phyloP scores from a whole-genome alignment of 768 basidiomycete species.

The Dacryopinax primogenitus region DNA sequence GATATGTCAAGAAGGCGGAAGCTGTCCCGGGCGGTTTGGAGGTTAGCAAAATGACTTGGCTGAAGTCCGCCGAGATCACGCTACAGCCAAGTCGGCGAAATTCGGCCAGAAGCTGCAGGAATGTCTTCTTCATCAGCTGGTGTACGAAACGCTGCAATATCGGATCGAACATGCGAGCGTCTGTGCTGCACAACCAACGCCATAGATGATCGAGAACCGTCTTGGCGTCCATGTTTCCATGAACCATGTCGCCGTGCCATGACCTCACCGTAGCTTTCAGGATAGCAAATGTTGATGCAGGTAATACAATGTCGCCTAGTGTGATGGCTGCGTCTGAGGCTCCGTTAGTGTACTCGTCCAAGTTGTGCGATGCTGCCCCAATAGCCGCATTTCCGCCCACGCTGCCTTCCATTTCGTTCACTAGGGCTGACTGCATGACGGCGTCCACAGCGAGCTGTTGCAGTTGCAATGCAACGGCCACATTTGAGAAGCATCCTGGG shows the following conservation, averaged over 20 bases:
- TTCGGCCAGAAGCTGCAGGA: conserved; percentile 91
- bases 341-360: conserved; percentile 74
- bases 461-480: conserved; percentile 78
- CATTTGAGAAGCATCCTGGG: conserved; percentile 82
- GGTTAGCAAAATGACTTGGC: conserved; percentile 77
- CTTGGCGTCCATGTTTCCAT: conserved; percentile 38
- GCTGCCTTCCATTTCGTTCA: conserved; percentile 95
- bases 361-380: conserved; percentile 79
- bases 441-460: conserved; percentile 90
- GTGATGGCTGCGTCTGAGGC: conserved; percentile 59
- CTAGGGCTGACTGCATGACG: conserved; percentile 81
- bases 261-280: conserved; percentile 77
- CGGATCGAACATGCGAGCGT: conserved; percentile 81
- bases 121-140: conserved; percentile 94
- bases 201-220: conserved; percentile 83
- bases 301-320: conserved; percentile 79
- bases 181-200: conserved; percentile 85
- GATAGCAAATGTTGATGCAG: conserved; percentile 71
- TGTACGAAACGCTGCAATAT: conserved; percentile 86
- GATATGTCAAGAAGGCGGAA: conserved; percentile 89
- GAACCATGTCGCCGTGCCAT: conserved; percentile 76
- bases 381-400: conserved; percentile 80
- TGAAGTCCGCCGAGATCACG: conserved; percentile 88
- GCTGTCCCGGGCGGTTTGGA: conserved; percentile 93
- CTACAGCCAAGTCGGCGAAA: conserved; percentile 89